Conservation (phyloP, 2,329 filamentous ascomycete species). For the Pyrenochaeta sp. region DNA sequence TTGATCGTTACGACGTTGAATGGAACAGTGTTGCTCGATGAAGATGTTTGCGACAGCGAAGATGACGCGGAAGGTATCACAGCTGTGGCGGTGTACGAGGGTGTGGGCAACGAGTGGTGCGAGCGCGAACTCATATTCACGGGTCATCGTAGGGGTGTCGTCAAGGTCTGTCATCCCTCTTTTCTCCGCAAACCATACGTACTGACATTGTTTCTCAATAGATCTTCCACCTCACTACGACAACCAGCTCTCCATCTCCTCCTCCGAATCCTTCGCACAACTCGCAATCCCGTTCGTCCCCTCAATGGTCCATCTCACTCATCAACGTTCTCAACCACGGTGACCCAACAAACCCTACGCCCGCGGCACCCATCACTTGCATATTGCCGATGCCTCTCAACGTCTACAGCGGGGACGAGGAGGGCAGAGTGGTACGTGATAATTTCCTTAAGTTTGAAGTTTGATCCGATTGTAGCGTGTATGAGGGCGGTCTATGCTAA, state of each 20-base stretch:
- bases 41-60: constrained; percentile 74
- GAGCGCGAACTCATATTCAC: constrained; percentile 88
- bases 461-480: not conserved
- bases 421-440: constrained; percentile 73
- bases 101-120: constrained; percentile 88
- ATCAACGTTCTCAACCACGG: constrained; percentile 84
- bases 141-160: constrained; percentile 82
- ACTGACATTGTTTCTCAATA: constrained; percentile 28
- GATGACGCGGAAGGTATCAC: constrained; percentile 75
- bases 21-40: constrained; percentile 80
- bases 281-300: not conserved
- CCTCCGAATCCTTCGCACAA: not conserved
- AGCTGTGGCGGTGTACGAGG: constrained; percentile 92
- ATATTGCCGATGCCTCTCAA: constrained; percentile 82
- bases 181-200: not conserved
- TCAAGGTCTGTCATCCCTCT: constrained; percentile 64
- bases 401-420: constrained; percentile 94
- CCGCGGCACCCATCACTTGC: constrained; percentile 76
- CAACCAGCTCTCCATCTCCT: constrained; percentile 59
- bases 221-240: constrained; percentile 66
- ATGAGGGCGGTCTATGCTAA: constrained; percentile 10
- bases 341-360: constrained; percentile 64
- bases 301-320: constrained; percentile 78
- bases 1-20: constrained; percentile 88
- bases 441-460: constrained; percentile 6